Evolutionary conservation across 2,329 filamentous ascomycete species (phyloP), one percentile per base, ranked within the genome.

Genomic region (Colletotrichum camelliae): DNA sequence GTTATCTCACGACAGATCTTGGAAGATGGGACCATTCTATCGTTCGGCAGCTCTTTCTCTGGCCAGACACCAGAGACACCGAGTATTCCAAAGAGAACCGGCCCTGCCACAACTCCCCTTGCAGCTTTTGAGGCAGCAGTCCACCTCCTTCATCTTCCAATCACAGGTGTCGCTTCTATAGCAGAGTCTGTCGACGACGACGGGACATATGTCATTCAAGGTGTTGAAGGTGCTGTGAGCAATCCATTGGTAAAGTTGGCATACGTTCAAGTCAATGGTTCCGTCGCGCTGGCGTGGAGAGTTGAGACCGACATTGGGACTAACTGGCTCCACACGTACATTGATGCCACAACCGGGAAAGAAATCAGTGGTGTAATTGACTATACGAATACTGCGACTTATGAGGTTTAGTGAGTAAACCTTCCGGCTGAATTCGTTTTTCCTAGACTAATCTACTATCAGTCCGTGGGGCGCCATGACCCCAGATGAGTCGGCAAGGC

Each of bases 151-250:
- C n/a, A 21, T 13, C 43, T 52, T 52, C 43, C 43, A 10, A 52
- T 52, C 0, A 52, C 43, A 7, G 43, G 6, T 52, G n/a, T 52
- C 10, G 43, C 43, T 2, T 21, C 43, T 52, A 52, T n/a, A 21
- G 6, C 43, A 1, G 43, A 52, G 1, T 7, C 10, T 21, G 2
- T 52, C 0, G n/a, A 2, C 1, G 43, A 52, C 3, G n/a, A 13
- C 0, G 43, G 43, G 1, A 58, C 55, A 27, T 58, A 58, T 12
- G 27, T n/a, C 7, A 27, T 58, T 13, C 29, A 8, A n/a, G 55
- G 55, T 1, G 24, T 4, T 0, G 0, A 8, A 2, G 55, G 55
- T 15, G 7, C 24, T 58, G 55, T 58, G 1, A 31, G 7, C 8
- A 1, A 58, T n/a, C 55, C 55, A 9, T 27, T 27, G 0, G 55